phyloP scores from a whole-genome alignment of 148 eudicot species.

The Chenopodium berlandieri region DNA sequence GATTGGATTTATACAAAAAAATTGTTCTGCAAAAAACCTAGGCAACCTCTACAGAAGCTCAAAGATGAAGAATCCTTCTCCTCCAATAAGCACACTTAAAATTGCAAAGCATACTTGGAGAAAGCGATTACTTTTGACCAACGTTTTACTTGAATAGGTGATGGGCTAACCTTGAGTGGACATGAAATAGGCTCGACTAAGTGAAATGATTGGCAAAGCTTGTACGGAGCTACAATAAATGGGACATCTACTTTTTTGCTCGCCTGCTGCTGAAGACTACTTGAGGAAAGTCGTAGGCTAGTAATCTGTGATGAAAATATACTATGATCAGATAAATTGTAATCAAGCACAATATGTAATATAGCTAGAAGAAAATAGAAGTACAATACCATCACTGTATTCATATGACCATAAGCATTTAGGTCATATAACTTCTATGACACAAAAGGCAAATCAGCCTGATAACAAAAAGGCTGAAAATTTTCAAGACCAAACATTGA shows the following conservation, averaged over 20 bases:
- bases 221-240: slow-evolving; percentile 55
- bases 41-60: no score
- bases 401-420: no score
- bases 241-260: slow-evolving; percentile 61
- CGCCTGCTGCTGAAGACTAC: slow-evolving; percentile 93
- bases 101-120: no score
- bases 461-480: no score
- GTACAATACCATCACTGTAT: no score
- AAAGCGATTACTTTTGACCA: no score
- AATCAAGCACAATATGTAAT: not conserved
- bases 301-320: slow-evolving; percentile 56
- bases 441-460: no score
- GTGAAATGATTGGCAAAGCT: slow-evolving; percentile 72
- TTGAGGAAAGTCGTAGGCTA: slow-evolving; percentile 85
- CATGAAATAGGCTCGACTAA: slow-evolving; percentile 66
- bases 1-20: no score
- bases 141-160: not conserved
- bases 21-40: no score
- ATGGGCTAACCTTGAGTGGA: slow-evolving; percentile 57
- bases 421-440: no score
- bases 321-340: not conserved
- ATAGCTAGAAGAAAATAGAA: not conserved
- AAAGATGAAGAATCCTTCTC: no score
- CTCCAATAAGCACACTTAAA: no score
- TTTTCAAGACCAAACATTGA: not conserved